phyloP scores from a whole-genome alignment of 2,329 filamentous ascomycete genomes.

The Aspergillus amoenus region DNA sequence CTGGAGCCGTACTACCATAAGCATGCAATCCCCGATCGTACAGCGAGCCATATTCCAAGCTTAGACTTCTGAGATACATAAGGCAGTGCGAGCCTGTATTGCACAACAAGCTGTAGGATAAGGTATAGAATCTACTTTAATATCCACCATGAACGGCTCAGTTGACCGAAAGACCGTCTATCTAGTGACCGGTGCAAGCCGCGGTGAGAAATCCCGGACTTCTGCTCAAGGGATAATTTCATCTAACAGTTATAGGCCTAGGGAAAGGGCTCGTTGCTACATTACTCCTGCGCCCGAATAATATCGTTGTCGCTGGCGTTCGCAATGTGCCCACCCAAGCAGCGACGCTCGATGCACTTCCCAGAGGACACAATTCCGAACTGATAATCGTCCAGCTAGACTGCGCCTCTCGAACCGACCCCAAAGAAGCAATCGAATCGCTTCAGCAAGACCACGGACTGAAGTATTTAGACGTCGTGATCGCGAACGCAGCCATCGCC shows the following conservation, averaged over 20 bases:
- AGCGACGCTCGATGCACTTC: not conserved
- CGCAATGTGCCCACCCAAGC: not conserved
- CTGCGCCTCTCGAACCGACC: not conserved
- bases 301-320: not conserved
- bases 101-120: no score
- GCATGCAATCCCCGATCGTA: not conserved
- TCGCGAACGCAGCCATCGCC: constrained; percentile 1
- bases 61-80: not conserved
- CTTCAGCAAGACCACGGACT: not conserved
- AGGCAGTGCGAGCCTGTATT: not conserved
- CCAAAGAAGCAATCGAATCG: not conserved
- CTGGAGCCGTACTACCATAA: no score
- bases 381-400: not conserved
- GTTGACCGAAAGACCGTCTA: not conserved
- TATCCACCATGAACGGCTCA: not conserved
- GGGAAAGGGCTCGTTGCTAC: not conserved
- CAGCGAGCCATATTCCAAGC: not conserved
- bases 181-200: constrained; percentile 3
- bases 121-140: not conserved
- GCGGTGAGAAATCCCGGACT: not conserved
- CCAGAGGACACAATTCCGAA: not conserved
- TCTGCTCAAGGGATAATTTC: no score
- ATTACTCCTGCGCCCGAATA: not conserved
- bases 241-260: not conserved
- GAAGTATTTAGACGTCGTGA: not conserved